Base-by-base conservation (phyloP, 1,284 basidiomycete genomes). In the Violaceomyces palustris region DNA sequence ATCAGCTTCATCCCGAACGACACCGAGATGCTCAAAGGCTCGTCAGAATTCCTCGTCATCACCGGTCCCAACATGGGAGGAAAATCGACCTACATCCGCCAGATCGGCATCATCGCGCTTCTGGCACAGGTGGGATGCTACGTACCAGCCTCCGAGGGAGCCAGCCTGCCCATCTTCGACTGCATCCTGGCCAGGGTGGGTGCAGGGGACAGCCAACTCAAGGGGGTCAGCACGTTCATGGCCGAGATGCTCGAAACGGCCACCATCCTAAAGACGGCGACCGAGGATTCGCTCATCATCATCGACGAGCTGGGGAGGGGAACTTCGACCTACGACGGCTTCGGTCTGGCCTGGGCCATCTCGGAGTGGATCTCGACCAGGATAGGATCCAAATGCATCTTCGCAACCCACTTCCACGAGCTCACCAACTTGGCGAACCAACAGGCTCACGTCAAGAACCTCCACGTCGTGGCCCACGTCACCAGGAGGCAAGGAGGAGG, bases 221-320 rank as follows among this genome's bases (percentile, higher is more conserved):
- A 97, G 74, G 94, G 93, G 14, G 88, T 98, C 3, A 94, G 89
- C 23, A 99, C 94, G 0, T 99, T 98, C 73, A 98, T 98, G 93
- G 91, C 92, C 3, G 94, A 99, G 76, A 99, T 98, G 94, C 79
- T 93, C 10, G 89, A 93, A 74, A 98, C 92, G 0, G 92, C 94
- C 0, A 91, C 89, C 0, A 98, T 99, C 65, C 80, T 98, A 35
- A 82, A 87, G 67, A 70, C 88, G 27, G 92, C 94, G 2, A 88
- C 90, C 0, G 83, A 83, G 58, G 84, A 98, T 74, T 96, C 91
- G 1, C 77, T 99, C 31, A 87, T 99, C 59, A 94, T 99, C 71
- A 98, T 99, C 44, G 94, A 99, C 74, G 94, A 99, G 75, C 82
- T 99, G 0, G 93, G 93, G 24, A 80, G 93, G 77, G 93, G 92